Percentiles rank a stretch among this genome's conserved stretches.
phyloP scores from a whole-genome alignment of 2,329 filamentous ascomycete species.

The Claviceps digitariae region DNA sequence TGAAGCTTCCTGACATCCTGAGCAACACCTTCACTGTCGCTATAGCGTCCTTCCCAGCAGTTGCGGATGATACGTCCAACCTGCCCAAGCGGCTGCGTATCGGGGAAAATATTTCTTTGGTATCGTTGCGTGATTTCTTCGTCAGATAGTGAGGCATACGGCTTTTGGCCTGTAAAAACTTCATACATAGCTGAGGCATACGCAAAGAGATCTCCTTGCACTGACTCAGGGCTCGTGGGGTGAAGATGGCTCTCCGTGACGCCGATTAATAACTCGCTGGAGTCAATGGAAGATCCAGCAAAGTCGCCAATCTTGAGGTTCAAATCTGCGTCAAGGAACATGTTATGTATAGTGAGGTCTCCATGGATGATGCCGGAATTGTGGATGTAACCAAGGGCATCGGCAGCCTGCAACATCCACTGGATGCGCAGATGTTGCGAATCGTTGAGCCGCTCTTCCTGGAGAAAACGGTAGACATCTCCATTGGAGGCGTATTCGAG shows the following conservation, averaged over 20 bases:
- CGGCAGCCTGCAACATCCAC: conserved; percentile 4
- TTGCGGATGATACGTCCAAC: conserved; percentile 1
- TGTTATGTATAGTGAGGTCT: conserved; percentile 3
- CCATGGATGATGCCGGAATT: conserved; percentile 4
- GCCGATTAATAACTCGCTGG: not conserved
- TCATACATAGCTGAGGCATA: conserved; percentile 2
- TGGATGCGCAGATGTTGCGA: not conserved
- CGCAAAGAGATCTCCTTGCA: conserved; percentile 4
- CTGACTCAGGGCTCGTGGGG: not conserved
- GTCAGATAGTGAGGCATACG: conserved; percentile 1
- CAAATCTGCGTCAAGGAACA: conserved; percentile 4
- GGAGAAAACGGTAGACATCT: conserved; percentile 2
- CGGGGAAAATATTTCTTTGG: not conserved
- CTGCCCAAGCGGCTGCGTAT: not conserved
- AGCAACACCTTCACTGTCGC: not conserved
- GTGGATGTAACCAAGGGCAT: conserved; percentile 3
- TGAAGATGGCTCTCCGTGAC: conserved; percentile 3
- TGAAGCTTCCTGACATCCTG: not conserved
- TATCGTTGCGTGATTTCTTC: not conserved
- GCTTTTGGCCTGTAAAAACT: conserved; percentile 1
- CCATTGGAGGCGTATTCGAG: conserved; percentile 4
- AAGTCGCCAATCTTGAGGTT: conserved; percentile 5
- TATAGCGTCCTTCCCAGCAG: conserved; percentile 3
- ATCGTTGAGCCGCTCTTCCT: not conserved
- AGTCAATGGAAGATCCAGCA: conserved; percentile 6